Base-by-base conservation (phyloP, 352 stramenopile genomes). In the Pythium vanterpoolii region DNA sequence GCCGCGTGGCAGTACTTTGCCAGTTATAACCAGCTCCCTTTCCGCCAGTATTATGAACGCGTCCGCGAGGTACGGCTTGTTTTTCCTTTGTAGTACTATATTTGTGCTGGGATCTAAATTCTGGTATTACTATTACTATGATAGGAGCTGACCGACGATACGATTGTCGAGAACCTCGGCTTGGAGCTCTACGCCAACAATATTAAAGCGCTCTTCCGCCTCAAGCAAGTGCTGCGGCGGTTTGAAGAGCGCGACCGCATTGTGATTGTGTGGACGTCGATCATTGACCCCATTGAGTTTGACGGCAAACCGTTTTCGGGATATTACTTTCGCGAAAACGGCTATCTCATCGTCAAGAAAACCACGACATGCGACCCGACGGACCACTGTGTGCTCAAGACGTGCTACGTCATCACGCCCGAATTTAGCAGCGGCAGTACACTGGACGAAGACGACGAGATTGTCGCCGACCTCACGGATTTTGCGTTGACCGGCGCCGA, bases 281-380 rank as follows among this genome's bases (percentile, higher is more conserved):
- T 74, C 34, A 83, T 90, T 55, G 73, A 90, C 16, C 74, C 77
- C 9, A 60, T 80, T 19, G 69, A 84, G 53, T 87, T 88, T 52
- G 73, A 73, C 42, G 63, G 66, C 14, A 71, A 81, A 46, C 62
- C 69, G 33, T 56, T 87, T 7, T 53, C 74, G 4, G 76, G 76
- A 26, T 64, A 84, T 19, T 79, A 72, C 47, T 90, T 90, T 56
- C 64, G 70, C 18, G 80, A 90, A 46, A 79, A 77, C 61, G 80
- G 77, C 4, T 83, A 83, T 38, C 74, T 83, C 24, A 67, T 86
- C 26, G 76, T 88, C 49, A 76, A 78, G 49, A 71, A 66, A 1
- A 66, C 71, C 7, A 72, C 28, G 4, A 64, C 72, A 5, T 71
- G 73, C 40, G 66, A 68, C 21, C 60, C 54, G 46, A 53, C 60